Evolutionary conservation across 345 rosid species (phyloP), one percentile per base, ranked within the genome.

Genomic region (Gossypium thurberi): DNA sequence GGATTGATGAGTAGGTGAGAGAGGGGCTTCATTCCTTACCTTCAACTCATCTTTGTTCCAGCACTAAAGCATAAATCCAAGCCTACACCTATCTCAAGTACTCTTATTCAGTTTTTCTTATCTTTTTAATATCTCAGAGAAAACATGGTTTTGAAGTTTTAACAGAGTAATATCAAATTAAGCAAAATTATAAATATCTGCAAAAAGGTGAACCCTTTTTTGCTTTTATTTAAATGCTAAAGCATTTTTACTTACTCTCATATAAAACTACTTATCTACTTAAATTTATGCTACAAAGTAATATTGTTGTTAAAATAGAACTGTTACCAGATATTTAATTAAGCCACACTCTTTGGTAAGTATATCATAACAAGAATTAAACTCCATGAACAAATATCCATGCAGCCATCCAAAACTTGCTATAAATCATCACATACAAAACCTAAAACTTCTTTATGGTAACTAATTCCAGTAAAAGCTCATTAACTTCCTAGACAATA

Each of bases 21-120:
- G 2, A 18, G 5, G 13, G 40, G 46, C 11, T 17, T 3, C 11
- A 62, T 37, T 62, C 23, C 37, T 12, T 7, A n/a, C 10, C 48
- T 62, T 37, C 67, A 62, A 25, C 50, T 14, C 25, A 63, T 63
- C 42, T 14, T 63, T 63, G 68, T 25, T 63, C 50, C 68, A 42
- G 68, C 48, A 63, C 47, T 40, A 3, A 13, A 59, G 64, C 42
- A 59, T 13, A 59, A 59, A 59, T 26, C 9, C 64, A 26, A n/a
- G 42, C 10, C 67, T 40, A 11, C 11, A 43, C 17, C 15, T 65
- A 10, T 44, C 28, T 21, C 37, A 11, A 40, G 28, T 65, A 5
- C 53, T 43, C 33, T 20, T 44, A 20, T 46, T 12, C 37, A 21
- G 51, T 20, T 64, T 65, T 20, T 33, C 53, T 44, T 44, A 21